phyloP scores from a whole-genome alignment of 2,329 filamentous ascomycete genomes.

The Cercospora janseana region DNA sequence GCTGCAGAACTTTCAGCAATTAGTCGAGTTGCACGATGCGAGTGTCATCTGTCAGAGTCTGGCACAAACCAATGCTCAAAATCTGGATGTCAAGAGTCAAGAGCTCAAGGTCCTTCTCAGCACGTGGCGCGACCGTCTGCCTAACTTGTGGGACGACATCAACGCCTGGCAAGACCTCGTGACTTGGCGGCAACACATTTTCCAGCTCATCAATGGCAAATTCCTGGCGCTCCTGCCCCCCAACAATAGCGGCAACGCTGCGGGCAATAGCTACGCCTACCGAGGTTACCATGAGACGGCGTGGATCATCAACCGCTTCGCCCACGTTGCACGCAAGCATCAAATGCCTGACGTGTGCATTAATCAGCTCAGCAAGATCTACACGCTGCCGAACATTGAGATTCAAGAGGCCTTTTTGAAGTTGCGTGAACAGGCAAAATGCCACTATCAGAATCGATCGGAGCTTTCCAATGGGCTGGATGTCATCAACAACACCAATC shows the following conservation, averaged over 20 bases:
- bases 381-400: conserved; percentile 97
- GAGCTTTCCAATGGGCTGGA: conserved; percentile 91
- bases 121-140: conserved; percentile 91
- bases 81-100: conserved; percentile 89
- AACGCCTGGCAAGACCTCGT: conserved; percentile 98
- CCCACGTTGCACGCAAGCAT: conserved; percentile 95
- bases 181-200: conserved; percentile 99
- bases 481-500: conserved; percentile 98
- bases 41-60: conserved; percentile 94
- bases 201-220: conserved; percentile 91
- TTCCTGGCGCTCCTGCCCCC: conserved; percentile 83
- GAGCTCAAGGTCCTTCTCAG: conserved; percentile 92
- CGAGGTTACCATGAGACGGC: conserved; percentile 97
- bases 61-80: conserved; percentile 74
- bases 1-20: conserved; percentile 94
- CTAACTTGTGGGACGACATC: conserved; percentile 99
- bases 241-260: conserved; percentile 70
- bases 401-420: conserved; percentile 99
- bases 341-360: conserved; percentile 96
- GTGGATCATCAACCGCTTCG: conserved; percentile 99
- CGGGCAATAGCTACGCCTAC: conserved; percentile 92
- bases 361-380: conserved; percentile 93
- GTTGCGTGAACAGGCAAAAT: conserved; percentile 96
- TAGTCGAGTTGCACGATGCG: conserved; percentile 95
- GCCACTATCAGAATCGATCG: conserved; percentile 92